Base-by-base conservation (phyloP, 306 rosid genomes). In the Cucumis hystrix region DNA sequence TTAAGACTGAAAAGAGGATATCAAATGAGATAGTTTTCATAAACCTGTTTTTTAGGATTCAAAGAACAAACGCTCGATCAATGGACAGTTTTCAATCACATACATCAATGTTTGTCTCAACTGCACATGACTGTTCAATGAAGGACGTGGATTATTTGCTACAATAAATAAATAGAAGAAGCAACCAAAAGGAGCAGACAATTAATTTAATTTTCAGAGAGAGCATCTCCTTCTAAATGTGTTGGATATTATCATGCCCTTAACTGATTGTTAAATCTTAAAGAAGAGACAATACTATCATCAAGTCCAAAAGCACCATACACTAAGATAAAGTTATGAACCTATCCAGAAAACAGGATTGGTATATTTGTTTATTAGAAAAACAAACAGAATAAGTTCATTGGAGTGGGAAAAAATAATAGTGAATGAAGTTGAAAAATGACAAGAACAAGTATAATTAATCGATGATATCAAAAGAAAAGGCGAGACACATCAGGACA, bases 31-130 rank as follows among this genome's bases (percentile, higher is more conserved):
- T 9, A 79, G 81, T n/a, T n/a, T 59, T 77, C 47, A 57, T 69
- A n/a, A 49, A 87, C 99, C 99, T 89, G 91, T 84, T 88, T 91
- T 92, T 57, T 97, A 89, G 65, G 99, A 91, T 85, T 92, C 97
- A 78, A 95, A 89, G 92, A 85, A 88, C 83, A 95, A 82, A 35
- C 98, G 98, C 88, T 95, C 96, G 16, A 95, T 89, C 72, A 86
- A 73, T 84, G 79, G 92, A 85, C 99, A 95, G 87, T 84, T 85
- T 47, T 90, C 80, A 78, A 95, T 92, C 79, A 95, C 98, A 35
- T 96, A 89, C 83, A 82, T 82, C 91, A 95, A 80, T 63, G 97
- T 95, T 82, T 88, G 97, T 93, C 97, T 88, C 87, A 95, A 83
- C 82, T 95, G 98, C 77, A 95, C 99, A 80, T 95, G 92, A 73